phyloP scores from a whole-genome alignment of 2,329 filamentous ascomycete species.

The Diaporthe citri region DNA sequence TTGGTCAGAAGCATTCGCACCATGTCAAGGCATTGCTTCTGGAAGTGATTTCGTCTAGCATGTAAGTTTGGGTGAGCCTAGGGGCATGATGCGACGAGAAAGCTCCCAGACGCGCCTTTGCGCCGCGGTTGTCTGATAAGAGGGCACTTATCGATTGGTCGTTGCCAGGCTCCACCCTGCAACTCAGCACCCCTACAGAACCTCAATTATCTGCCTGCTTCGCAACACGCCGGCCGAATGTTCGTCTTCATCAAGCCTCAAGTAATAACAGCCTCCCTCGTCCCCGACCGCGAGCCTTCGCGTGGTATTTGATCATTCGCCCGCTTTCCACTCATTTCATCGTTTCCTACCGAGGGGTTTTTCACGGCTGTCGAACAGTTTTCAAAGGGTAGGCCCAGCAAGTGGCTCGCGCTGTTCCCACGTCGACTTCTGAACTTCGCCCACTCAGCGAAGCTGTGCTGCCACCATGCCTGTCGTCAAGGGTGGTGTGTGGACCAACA shows the following conservation, averaged over 20 bases:
- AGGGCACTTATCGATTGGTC: constrained; percentile 26
- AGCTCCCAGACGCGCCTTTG: constrained; percentile 30
- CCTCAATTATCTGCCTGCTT: constrained; percentile 8
- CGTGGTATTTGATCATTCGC: background rate
- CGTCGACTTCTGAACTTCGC: background rate
- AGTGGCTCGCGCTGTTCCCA: background rate
- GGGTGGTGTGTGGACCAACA: constrained; percentile 81
- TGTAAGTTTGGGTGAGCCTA: background rate
- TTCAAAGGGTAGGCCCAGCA: background rate
- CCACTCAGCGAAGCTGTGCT: constrained; percentile 10
- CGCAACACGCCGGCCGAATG: background rate
- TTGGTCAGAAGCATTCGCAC: background rate
- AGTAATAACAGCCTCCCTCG: constrained; percentile 1
- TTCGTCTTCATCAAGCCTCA: background rate
- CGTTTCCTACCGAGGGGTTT: background rate
- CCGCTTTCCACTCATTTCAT: background rate
- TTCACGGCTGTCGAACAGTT: background rate
- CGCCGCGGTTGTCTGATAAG: constrained; percentile 28
- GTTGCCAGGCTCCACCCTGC: constrained; percentile 16
- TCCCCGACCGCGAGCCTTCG: background rate
- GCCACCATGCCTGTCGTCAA: constrained; percentile 78
- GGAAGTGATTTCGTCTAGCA: background rate
- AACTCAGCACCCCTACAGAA: constrained; percentile 1
- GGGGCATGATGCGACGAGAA: constrained; percentile 14
- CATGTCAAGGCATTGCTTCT: constrained; percentile 19